Conservation (phyloP, 805 yeast genomes). For the Ogataea thermomethanolica region DNA sequence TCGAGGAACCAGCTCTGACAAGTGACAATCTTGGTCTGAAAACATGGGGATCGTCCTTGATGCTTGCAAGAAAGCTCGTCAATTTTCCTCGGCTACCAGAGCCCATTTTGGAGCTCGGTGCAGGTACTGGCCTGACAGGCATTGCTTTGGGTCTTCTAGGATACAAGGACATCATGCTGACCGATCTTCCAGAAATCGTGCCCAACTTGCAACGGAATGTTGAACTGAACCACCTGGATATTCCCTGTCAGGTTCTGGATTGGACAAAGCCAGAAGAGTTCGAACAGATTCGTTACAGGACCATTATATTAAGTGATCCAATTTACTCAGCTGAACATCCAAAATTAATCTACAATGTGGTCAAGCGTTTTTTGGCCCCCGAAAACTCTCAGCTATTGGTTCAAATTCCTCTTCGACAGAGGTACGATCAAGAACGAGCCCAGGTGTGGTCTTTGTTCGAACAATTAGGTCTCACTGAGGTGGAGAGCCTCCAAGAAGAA, state of each 20-base stretch:
- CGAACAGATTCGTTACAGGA: slow-evolving; percentile 41
- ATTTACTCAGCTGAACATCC: slow-evolving; percentile 85
- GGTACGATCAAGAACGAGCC: slow-evolving; percentile 63
- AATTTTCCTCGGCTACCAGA: slow-evolving; percentile 19
- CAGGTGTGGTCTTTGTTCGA: slow-evolving; percentile 54
- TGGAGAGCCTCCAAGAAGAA: slow-evolving; percentile 42
- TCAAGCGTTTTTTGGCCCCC: slow-evolving; percentile 42
- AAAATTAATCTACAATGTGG: slow-evolving; percentile 59
- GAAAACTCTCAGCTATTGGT: slow-evolving; percentile 49
- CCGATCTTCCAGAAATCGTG: slow-evolving; percentile 79
- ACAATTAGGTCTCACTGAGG: slow-evolving; percentile 34
- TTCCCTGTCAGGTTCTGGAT: slow-evolving; percentile 51
- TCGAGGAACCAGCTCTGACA: slow-evolving; percentile 83
- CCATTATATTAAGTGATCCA: slow-evolving; percentile 81
- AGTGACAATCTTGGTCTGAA: slow-evolving; percentile 85
- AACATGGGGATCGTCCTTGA: slow-evolving; percentile 92
- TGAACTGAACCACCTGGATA: slow-evolving; percentile 41
- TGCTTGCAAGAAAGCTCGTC: slow-evolving; percentile 56
- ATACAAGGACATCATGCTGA: slow-evolving; percentile 42
- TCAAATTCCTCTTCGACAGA: slow-evolving; percentile 71
- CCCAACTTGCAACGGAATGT: slow-evolving; percentile 63
- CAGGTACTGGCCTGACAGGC: slow-evolving; percentile 94
- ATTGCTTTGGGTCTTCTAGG: slow-evolving; percentile 61
- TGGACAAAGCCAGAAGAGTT: slow-evolving; percentile 63
- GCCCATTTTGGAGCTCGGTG: slow-evolving; percentile 72